phyloP scores from a whole-genome alignment of 1,284 basidiomycete species.

The Moesziomyces parantarcticus region DNA sequence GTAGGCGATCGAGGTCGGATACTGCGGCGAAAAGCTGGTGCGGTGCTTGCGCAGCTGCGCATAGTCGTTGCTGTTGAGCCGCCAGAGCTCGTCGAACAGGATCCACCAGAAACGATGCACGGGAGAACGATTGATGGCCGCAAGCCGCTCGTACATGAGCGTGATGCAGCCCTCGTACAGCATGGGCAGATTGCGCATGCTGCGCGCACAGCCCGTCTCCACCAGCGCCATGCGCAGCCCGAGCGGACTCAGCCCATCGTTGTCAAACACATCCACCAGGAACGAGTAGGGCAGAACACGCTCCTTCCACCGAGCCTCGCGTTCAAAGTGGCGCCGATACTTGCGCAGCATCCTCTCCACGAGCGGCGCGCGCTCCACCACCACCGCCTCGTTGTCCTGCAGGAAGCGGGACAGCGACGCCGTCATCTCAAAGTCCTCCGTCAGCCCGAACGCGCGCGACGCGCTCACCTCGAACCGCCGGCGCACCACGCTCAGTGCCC shows the following conservation, averaged over 20 bases:
- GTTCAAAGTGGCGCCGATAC: slow-evolving; percentile 73
- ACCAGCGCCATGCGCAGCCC: slow-evolving; percentile 71
- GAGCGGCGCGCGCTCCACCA: slow-evolving; percentile 71
- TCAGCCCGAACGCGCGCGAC: slow-evolving; percentile 76
- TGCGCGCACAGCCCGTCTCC: slow-evolving; percentile 71
- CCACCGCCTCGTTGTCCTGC: slow-evolving; percentile 73
- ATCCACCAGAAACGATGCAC: slow-evolving; percentile 83
- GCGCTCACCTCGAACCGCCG: slow-evolving; percentile 71
- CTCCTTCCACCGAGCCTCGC: slow-evolving; percentile 74
- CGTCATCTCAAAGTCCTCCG: slow-evolving; percentile 77
- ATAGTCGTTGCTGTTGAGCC: slow-evolving; percentile 51
- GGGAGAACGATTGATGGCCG: slow-evolving; percentile 72
- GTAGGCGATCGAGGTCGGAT: slow-evolving; percentile 80
- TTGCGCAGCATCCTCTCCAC: slow-evolving; percentile 72
- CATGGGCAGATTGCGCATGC: slow-evolving; percentile 74
- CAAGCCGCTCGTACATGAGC: slow-evolving; percentile 74
- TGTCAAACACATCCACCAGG: slow-evolving; percentile 72
- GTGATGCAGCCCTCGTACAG: slow-evolving; percentile 72
- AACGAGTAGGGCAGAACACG: slow-evolving; percentile 77
- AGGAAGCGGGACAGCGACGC: slow-evolving; percentile 76
- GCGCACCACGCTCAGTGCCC: slow-evolving; percentile 30
- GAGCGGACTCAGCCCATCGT: slow-evolving; percentile 33
- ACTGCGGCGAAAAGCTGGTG: slow-evolving; percentile 78
- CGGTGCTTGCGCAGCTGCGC: slow-evolving; percentile 75
- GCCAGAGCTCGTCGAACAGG: slow-evolving; percentile 75